These are phyloP conservation scores for Setaria viridis DNA, from an alignment of 202 grass and related monocot species.

Conservation along the genomic window DNA sequence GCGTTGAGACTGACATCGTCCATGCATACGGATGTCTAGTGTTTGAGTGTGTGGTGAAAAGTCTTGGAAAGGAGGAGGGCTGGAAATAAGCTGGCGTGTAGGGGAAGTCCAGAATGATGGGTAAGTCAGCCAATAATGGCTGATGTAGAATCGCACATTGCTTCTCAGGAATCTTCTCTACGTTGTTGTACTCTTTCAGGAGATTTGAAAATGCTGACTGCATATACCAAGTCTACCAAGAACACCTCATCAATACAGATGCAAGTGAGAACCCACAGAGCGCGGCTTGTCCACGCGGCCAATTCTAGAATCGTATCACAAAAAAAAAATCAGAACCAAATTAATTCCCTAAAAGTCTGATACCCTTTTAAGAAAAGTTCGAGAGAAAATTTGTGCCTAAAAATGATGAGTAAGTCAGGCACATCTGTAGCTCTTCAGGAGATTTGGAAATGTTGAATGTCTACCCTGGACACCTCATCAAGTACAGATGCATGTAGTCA, in stretches of 20 bases:
- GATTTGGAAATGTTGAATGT: too few relatives aligned
- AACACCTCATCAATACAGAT: neutral
- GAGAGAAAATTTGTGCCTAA: too few relatives aligned
- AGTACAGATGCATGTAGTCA: too few relatives aligned
- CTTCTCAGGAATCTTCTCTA: too few relatives aligned
- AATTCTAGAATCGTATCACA: too few relatives aligned
- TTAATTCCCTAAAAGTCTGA: too few relatives aligned
- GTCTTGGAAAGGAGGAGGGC: neutral
- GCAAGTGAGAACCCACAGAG: neutral
- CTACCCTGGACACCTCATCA: too few relatives aligned
- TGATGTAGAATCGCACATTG: neutral
- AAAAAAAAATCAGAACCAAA: too few relatives aligned
- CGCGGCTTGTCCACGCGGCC: too few relatives aligned
- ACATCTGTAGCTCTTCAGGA: too few relatives aligned
- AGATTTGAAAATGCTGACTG: neutral
- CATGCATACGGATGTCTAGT: neutral
- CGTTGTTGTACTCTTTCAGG: neutral
- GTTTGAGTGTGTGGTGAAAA: conserved; percentile 1
- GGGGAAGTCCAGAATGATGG: neutral
- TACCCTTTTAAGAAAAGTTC: too few relatives aligned
- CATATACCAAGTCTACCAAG: neutral
- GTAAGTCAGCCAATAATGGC: neutral
- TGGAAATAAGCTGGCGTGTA: conserved; percentile 6
- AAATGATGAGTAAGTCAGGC: too few relatives aligned
- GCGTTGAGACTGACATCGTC: neutral